phyloP scores from a whole-genome alignment of 2,329 filamentous ascomycete species.

The Penicillium sp. region DNA sequence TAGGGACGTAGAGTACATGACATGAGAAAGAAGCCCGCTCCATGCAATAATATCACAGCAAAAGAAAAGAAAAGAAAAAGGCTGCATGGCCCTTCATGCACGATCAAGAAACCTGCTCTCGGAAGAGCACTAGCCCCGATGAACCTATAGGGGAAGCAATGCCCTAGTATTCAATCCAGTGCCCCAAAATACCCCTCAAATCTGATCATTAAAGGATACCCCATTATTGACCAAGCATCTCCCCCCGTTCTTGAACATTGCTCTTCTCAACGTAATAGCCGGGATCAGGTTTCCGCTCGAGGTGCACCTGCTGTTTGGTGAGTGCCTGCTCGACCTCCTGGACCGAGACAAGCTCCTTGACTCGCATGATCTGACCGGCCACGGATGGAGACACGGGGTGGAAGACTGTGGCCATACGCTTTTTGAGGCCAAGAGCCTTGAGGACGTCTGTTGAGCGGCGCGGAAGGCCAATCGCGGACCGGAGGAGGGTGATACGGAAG shows the following conservation, averaged over 20 bases:
- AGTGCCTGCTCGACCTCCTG: slow-evolving; percentile 68
- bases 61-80: slow-evolving; percentile 1
- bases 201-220: neutral
- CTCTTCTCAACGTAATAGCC: slow-evolving; percentile 76
- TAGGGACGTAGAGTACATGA: slow-evolving; percentile 19
- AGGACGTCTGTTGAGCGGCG: slow-evolving; percentile 76
- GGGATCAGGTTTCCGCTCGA: slow-evolving; percentile 68
- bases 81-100: neutral
- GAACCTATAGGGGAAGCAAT: neutral
- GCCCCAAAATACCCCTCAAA: neutral
- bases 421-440: slow-evolving; percentile 77
- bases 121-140: neutral
- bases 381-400: slow-evolving; percentile 77
- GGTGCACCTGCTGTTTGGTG: slow-evolving; percentile 67
- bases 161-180: too few relatives aligned
- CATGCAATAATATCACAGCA: slow-evolving; percentile 16
- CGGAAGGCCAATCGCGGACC: slow-evolving; percentile 85
- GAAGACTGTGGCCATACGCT: slow-evolving; percentile 83
- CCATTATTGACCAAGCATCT: slow-evolving; percentile 22
- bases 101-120: neutral
- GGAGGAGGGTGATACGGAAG: slow-evolving; percentile 89
- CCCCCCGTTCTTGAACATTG: slow-evolving; percentile 20
- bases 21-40: slow-evolving; percentile 22
- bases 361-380: slow-evolving; percentile 87
- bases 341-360: slow-evolving; percentile 87